Evolutionary conservation across 768 basidiomycete genomes (phyloP), one percentile per base, ranked within the genome.

Genomic region (Holtermanniella nyarrowii): DNA sequence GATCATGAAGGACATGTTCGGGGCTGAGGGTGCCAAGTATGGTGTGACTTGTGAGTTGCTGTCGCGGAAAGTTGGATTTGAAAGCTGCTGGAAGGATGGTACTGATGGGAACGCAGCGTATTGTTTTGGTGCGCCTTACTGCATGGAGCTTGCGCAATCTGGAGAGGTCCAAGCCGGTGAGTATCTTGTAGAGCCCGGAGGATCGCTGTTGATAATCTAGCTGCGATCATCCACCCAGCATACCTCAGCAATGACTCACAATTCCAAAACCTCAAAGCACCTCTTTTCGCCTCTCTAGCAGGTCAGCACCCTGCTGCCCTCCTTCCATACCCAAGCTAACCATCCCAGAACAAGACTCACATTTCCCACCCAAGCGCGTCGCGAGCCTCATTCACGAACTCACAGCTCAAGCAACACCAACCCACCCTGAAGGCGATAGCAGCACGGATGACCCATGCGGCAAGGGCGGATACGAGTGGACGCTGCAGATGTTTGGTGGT

Each of bases 1-100:
- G 40, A 76, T 74, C 0, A 76, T 82, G 22, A 76, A 74, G 49
- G 66, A 75, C 59, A 72, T 63, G 46, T 79, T 78, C 50, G 81
- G 82, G 77, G 43, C 46, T 61, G 41, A 31, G 7, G 39, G 31
- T 13, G 53, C 48, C 4, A 57, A 47, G 48, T 57, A 57, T 48
- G 56, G 52, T 14, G 45, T 57, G n/a, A 26, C 46, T 27, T 48
- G 12, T 42, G 4, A 13, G n/a, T 26, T 1, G 10, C 3, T n/a
- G n/a, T n/a, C n/a, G n/a, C n/a, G n/a, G n/a, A n/a, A n/a, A n/a
- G n/a, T n/a, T n/a, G n/a, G n/a, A n/a, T n/a, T n/a, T n/a, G n/a
- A n/a, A n/a, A n/a, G n/a, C n/a, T n/a, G n/a, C n/a, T n/a, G n/a
- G 11, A 69, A 63, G 68, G 24, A 31, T 56, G n/a, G 20, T 16